Base-by-base conservation (phyloP, 2,329 filamentous ascomycete species). In the Phyllosticta citribraziliensis region DNA sequence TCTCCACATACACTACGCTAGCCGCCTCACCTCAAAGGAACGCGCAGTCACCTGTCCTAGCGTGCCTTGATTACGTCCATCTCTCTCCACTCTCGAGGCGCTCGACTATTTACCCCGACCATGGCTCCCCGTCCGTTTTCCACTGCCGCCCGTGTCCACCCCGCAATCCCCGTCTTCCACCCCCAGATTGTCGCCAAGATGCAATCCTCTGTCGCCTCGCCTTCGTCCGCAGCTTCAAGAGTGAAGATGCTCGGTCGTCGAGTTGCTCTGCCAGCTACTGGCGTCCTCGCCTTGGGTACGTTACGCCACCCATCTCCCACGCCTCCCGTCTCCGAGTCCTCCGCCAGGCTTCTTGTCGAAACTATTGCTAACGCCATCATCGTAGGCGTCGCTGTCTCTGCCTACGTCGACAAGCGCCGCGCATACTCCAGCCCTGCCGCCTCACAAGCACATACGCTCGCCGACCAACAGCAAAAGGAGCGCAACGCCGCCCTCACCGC, bases 71-170 rank as follows among this genome's bases (percentile, higher is more conserved):
- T 47, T n/a, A 47, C 40, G 22, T 22, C 22, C 22, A 30, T 30
- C 27, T 30, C 27, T 30, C 27, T 47, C 40, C 40, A 47, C 40
- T 40, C n/a, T n/a, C 40, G 10, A 12, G 11, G 17, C 35, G 14
- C 17, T 47, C 40, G 14, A n/a, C 40, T 47, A 53, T 27, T 24
- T 27, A 53, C 24, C 52, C 20, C 14, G 20, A 19, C 24, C 52
- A n/a, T n/a, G n/a, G 35, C 58, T 24, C 59, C 55, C 19, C 59
- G 60, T n/a, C 60, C 60, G 51, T 62, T 62, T 56, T 57, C 60
- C 30, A 62, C 60, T 52, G 56, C 60, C 24, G 60, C 60, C 24
- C 60, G 60, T n/a, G 60, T 62, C n/a, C 60, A 62, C 60, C 60
- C 60, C 19, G 56, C 60, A 35, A 12, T 62, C 27, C 55, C 59